phyloP scores from a whole-genome alignment of 1,139 yeast genomes.

The Candida buenavistaensis region DNA sequence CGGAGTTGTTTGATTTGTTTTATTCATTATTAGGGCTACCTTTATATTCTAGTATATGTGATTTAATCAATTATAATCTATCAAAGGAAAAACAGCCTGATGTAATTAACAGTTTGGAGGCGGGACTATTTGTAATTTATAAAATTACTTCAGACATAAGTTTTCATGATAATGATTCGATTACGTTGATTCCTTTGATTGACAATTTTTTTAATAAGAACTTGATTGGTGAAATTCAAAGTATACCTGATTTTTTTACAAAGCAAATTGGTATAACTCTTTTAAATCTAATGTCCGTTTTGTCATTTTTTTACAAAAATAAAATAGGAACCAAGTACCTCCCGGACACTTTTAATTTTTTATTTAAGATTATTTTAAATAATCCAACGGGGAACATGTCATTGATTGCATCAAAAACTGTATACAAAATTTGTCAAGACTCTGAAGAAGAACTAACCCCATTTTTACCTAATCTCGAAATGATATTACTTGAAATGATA shows the following conservation, averaged over 20 bases:
- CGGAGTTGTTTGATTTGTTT: slow-evolving; percentile 71
- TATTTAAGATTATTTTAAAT: slow-evolving; percentile 34
- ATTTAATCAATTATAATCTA: slow-evolving; percentile 34
- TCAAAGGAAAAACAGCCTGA: slow-evolving; percentile 8
- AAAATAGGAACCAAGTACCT: slow-evolving; percentile 38
- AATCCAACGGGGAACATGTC: slow-evolving; percentile 22
- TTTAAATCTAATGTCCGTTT: slow-evolving; percentile 39
- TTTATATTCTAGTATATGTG: slow-evolving; percentile 52
- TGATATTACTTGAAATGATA: slow-evolving; percentile 53
- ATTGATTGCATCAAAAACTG: slow-evolving; percentile 55
- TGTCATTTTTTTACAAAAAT: slow-evolving; percentile 53
- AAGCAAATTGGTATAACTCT: slow-evolving; percentile 14
- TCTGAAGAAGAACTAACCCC: slow-evolving; percentile 50
- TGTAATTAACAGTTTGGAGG: slow-evolving; percentile 51
- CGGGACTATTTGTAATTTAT: slow-evolving; percentile 63
- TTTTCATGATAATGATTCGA: slow-evolving; percentile 21
- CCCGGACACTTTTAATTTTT: slow-evolving; percentile 49
- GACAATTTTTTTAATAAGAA: slow-evolving; percentile 25
- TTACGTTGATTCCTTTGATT: slow-evolving; percentile 27
- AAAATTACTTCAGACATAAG: slow-evolving; percentile 53
- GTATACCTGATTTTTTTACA: slow-evolving; percentile 11
- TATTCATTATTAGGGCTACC: slow-evolving; percentile 64
- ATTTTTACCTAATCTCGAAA: slow-evolving; percentile 54
- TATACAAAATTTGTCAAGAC: slow-evolving; percentile 60
- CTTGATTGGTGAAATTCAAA: slow-evolving; percentile 23